Conservation (phyloP, 208 protist genomes). For the Porcisia deanei region DNA sequence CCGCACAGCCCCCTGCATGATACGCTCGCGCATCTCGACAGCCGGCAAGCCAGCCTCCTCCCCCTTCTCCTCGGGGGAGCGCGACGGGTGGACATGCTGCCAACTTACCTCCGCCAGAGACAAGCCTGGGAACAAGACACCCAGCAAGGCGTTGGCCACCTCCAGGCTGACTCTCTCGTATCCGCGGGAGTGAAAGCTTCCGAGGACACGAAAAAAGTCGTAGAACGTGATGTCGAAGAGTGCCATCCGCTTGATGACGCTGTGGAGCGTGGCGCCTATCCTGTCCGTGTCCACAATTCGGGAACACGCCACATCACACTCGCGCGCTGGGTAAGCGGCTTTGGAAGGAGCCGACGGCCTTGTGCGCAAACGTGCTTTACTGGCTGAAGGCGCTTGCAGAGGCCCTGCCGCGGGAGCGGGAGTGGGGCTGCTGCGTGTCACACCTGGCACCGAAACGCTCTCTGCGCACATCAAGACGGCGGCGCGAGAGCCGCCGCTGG, state of each 20-base stretch:
- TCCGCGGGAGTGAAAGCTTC: constrained; percentile 6
- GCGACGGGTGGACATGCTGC: neutral
- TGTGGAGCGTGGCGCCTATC: neutral
- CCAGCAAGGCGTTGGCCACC: constrained; percentile 9
- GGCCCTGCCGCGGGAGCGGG: neutral
- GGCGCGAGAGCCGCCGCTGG: neutral
- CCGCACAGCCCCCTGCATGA: constrained; percentile 1
- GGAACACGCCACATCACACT: neutral
- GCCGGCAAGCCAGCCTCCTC: constrained; percentile 3
- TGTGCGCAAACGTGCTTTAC: neutral
- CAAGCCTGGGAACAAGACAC: constrained; percentile 2
- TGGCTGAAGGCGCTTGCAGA: neutral
- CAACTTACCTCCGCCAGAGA: neutral
- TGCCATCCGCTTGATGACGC: constrained; percentile 1
- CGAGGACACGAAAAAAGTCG: constrained; percentile 33
- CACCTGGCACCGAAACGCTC: no score
- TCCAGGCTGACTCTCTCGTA: constrained; percentile 6
- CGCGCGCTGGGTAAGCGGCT: neutral
- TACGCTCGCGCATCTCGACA: constrained; percentile 15
- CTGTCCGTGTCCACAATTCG: neutral
- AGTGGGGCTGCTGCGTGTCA: neutral
- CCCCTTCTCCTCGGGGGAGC: neutral
- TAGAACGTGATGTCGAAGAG: constrained; percentile 12
- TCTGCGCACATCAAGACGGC: neutral
- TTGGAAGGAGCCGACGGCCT: neutral